A percentile compares a stretch with the other conserved stretches of the same genome.
phyloP scores from a whole-genome alignment of 306 rosid species.

The Vigna mungo region DNA sequence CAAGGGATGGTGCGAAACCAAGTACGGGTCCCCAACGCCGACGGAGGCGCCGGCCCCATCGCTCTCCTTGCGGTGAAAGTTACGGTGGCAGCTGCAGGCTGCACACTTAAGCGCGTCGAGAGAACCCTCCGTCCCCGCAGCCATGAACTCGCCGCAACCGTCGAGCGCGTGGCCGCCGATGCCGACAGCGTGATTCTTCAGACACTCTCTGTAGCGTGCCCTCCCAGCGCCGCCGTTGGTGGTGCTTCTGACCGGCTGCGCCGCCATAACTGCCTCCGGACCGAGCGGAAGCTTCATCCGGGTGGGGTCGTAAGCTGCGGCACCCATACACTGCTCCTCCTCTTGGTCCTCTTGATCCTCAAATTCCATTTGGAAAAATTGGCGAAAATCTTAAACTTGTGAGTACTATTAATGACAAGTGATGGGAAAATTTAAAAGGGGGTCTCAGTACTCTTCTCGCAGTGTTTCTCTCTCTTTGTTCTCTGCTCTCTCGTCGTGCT shows the following conservation, averaged over 20 bases:
- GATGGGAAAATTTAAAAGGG: not conserved
- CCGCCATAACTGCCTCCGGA: constrained; percentile 28
- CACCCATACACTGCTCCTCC: constrained; percentile 69
- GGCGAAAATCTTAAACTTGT: not conserved
- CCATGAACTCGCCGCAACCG: constrained; percentile 90
- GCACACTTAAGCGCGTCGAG: constrained; percentile 91
- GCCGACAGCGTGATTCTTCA: constrained; percentile 88
- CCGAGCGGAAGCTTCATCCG: constrained; percentile 54
- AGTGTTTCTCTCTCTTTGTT: constrained; percentile 25
- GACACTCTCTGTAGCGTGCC: constrained; percentile 81
- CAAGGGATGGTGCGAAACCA: constrained; percentile 48
- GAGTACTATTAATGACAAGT: not conserved
- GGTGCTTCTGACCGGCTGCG: constrained; percentile 47
- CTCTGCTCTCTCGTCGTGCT: constrained; percentile 12
- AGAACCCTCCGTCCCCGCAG: constrained; percentile 78
- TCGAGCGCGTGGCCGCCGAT: constrained; percentile 92
- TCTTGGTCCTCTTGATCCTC: constrained; percentile 85
- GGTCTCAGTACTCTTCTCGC: not conserved
- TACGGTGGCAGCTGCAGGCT: constrained; percentile 97
- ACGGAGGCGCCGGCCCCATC: constrained; percentile 21
- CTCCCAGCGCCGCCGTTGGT: constrained; percentile 5
- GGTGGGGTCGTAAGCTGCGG: constrained; percentile 63
- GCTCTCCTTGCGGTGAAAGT: constrained; percentile 85
- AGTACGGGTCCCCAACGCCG: constrained; percentile 44
- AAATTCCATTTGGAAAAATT: constrained; percentile 63